Conservation (phyloP, 805 yeast species). For the Starmerella apis region DNA sequence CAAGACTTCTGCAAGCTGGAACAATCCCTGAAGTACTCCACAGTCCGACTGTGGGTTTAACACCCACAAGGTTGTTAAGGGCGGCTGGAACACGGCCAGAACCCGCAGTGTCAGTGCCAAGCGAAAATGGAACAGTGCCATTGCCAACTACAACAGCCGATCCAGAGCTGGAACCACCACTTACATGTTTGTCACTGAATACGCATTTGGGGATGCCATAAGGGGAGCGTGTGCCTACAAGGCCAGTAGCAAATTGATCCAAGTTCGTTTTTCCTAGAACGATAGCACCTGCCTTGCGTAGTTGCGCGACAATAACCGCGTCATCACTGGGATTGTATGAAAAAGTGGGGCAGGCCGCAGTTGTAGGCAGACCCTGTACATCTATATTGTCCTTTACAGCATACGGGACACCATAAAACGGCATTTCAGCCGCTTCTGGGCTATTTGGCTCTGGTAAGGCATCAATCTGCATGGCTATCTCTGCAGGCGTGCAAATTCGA, state of each 20-base stretch:
- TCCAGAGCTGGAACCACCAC: conserved; percentile 95
- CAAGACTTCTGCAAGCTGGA: conserved; percentile 92
- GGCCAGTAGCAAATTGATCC: conserved; percentile 96
- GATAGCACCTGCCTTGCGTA: conserved; percentile 85
- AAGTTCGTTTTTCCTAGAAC: conserved; percentile 87
- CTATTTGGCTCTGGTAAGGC: conserved; percentile 34
- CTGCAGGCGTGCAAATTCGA: conserved; percentile 54
- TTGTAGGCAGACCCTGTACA: conserved; percentile 67
- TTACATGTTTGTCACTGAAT: conserved; percentile 64
- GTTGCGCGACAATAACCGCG: conserved; percentile 60
- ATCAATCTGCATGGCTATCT: conserved; percentile 65
- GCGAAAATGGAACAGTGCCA: conserved; percentile 77
- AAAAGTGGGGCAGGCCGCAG: conserved; percentile 91
- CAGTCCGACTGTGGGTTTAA: conserved; percentile 85
- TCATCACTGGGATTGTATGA: conserved; percentile 59
- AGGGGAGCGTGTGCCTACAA: conserved; percentile 91
- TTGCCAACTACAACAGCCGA: conserved; percentile 86
- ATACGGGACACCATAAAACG: conserved; percentile 86
- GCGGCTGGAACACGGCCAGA: conserved; percentile 97
- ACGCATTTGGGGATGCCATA: conserved; percentile 82
- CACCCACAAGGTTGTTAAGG: conserved; percentile 78
- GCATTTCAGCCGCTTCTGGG: conserved; percentile 29
- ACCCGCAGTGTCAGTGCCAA: conserved; percentile 98
- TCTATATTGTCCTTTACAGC: conserved; percentile 95
- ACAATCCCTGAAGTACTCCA: conserved; percentile 87